Base-by-base conservation (phyloP, 1,284 basidiomycete genomes). In the Naganishia cerealis region DNA sequence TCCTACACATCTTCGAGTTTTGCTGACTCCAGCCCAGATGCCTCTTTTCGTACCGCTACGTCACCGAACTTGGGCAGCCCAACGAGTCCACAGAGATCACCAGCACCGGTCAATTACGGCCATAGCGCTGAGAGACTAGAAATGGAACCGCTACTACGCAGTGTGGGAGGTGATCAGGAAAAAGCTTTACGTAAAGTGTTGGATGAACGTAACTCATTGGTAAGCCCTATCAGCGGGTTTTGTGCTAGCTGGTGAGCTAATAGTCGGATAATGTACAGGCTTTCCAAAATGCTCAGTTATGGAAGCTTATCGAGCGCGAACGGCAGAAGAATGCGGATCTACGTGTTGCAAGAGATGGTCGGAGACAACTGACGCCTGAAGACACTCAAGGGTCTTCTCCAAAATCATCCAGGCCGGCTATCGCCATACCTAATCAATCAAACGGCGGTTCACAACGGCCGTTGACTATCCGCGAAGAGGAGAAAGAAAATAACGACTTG, bases 261-360 rank as follows among this genome's bases (percentile, higher is more conserved):
- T 21, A 38, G 21, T 43, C 18, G 38, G 40, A 57, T 70, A n/a
- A 54, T 53, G 21, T 52, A 8, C 67, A 79, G 78, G 87, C 88
- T 43, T 80, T 86, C 10, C 92, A 94, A 81, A 94, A 94, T 78
- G 82, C 87, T 7, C 91, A 93, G 80, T 85, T 94, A 38, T 94
- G 92, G 92, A 93, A 92, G 79, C 84, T 94, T 70, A 88, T 94
- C 77, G 92, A 94, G 84, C 92, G 78, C 90, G 92, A 68, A 73
- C 77, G 33, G 67, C 73, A 3, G 77, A 80, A 70, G 74, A 74
- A 58, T 72, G 76, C 5, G 70, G 73, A 50, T 70, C 18, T 63
- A 50, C 61, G 52, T 18, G 58, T 46, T 29, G 58, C 48, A 50
- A 61, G 46, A 40, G 58, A 50, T 13, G 46, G 43, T 15, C 58